Percentiles rank a stretch among this genome's conserved stretches.
Conservation (phyloP, 257 asterid genomes). For the Solanum pinnatisectum region DNA sequence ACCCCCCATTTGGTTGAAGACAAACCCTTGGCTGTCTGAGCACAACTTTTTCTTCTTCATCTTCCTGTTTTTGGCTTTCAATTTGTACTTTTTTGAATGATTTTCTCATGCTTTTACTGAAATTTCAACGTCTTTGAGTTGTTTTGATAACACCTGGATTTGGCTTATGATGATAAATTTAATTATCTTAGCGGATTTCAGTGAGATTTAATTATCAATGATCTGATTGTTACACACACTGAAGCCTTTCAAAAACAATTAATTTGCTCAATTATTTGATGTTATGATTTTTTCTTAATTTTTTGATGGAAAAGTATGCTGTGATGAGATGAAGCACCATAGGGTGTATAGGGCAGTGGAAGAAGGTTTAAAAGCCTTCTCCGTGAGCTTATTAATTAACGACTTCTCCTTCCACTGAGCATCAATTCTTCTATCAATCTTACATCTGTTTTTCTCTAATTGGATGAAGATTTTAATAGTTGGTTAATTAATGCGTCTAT, state of each 20-base stretch:
- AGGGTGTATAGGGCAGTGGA: constrained; percentile 46
- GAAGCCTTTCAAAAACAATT: constrained; percentile 25
- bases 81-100: not conserved
- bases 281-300: not conserved
- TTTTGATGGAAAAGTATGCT: constrained; percentile 11
- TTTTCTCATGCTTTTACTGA: too few species aligned
- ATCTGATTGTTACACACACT: constrained; percentile 97
- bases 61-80: not conserved
- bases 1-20: constrained; percentile 20
- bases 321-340: constrained; percentile 32
- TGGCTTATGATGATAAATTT: constrained; percentile 57
- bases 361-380: not conserved
- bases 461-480: not conserved
- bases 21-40: constrained; percentile 68
- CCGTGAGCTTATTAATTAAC: constrained; percentile 37
- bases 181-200: constrained; percentile 94
- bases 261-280: not conserved
- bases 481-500: constrained; percentile 38
- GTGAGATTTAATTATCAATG: constrained; percentile 63
- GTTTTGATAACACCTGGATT: accelerated
- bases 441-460: not conserved
- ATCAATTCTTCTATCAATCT: not conserved
- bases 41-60: constrained; percentile 8
- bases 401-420: constrained; percentile 74
- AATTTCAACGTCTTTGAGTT: too few species aligned